Percentiles rank a stretch among this genome's conserved stretches.
Evolutionary conservation across 805 yeast species (phyloP).

Genomic region (Kluyveromyces dobzhanskii): DNA sequence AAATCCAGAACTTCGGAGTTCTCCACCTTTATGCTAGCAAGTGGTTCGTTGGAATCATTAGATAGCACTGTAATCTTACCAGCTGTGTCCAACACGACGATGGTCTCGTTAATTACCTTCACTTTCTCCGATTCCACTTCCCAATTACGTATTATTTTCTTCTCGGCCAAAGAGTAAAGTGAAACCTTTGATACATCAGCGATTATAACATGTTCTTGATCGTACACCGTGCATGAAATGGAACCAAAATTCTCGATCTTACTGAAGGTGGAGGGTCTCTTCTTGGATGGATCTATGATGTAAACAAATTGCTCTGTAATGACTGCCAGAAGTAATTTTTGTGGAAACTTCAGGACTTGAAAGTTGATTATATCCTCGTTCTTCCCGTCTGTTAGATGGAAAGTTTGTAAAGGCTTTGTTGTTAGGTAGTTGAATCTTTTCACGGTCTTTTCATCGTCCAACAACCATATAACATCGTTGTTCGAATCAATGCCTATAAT

Average conservation of each 20-base stretch:
- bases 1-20: conserved; percentile 23
- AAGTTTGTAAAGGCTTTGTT: conserved; percentile 29
- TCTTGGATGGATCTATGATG: conserved; percentile 51
- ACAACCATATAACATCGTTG: conserved; percentile 28
- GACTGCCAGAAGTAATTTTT: conserved; percentile 22
- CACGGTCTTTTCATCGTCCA: conserved; percentile 26
- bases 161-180: conserved; percentile 14
- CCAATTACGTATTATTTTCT: conserved; percentile 17
- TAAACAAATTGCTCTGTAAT: conserved; percentile 39
- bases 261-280: conserved; percentile 24
- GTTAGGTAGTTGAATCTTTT: conserved; percentile 27
- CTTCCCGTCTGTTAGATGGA: conserved; percentile 28
- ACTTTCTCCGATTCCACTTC: conserved; percentile 15
- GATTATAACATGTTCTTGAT: conserved; percentile 17
- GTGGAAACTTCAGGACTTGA: conserved; percentile 16
- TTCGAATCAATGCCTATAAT: conserved; percentile 30
- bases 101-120: conserved; percentile 12
- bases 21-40: conserved; percentile 25
- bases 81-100: conserved; percentile 16
- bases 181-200: conserved; percentile 14
- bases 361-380: conserved; percentile 24
- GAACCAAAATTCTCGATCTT: conserved; percentile 16
- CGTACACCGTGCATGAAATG: conserved; percentile 11
- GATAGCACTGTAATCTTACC: conserved; percentile 22
- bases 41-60: conserved; percentile 27